Conservation (phyloP, 768 basidiomycete species). For the Sporobolomyces roseus region DNA sequence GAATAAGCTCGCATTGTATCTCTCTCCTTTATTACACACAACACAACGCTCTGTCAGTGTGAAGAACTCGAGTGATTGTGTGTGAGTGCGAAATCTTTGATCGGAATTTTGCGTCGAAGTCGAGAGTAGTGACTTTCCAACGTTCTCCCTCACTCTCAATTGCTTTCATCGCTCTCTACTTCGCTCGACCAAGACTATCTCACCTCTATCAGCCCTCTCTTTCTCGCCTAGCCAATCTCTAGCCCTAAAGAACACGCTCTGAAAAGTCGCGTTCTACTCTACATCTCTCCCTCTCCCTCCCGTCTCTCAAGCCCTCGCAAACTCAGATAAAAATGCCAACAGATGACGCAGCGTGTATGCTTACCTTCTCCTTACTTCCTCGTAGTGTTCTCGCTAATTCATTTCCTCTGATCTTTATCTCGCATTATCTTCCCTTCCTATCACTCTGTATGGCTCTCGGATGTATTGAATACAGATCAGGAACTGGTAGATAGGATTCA, state of each 20-base stretch:
- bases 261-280: too few species aligned
- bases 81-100: too few species aligned
- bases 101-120: too few species aligned
- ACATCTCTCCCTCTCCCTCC: not conserved
- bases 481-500: conserved; percentile 33
- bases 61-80: too few species aligned
- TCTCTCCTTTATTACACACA: too few species aligned
- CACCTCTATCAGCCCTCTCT: not conserved
- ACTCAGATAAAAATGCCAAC: conserved; percentile 5
- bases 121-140: too few species aligned
- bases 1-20: too few species aligned
- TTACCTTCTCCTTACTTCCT: not conserved
- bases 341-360: conserved; percentile 19
- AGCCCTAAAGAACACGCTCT: not conserved
- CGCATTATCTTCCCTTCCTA: not conserved
- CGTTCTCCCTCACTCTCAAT: too few species aligned
- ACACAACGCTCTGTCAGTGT: too few species aligned
- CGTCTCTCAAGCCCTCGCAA: not conserved
- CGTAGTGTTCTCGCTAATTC: not conserved
- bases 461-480: conserved; percentile 15
- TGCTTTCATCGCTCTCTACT: too few species aligned
- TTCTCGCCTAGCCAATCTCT: not conserved
- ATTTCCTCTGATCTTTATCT: not conserved
- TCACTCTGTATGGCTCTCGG: not conserved
- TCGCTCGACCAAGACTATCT: too few species aligned